Conservation (phyloP, 106 monocot species). For the Cymbidium sinense region DNA sequence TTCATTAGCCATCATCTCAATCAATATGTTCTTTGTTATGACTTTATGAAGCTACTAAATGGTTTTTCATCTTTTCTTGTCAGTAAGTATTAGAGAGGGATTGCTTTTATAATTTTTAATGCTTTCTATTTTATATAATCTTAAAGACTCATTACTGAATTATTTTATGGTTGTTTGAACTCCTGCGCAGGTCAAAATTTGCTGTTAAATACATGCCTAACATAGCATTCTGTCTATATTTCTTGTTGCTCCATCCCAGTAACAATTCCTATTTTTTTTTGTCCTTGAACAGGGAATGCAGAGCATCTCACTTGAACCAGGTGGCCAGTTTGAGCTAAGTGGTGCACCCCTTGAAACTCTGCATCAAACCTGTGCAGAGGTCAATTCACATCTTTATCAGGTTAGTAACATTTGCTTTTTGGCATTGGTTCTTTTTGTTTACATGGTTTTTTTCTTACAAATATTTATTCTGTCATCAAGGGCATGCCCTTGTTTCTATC, state of each 20-base stretch:
- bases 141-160: no score
- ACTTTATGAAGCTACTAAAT: neutral
- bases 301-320: constrained; percentile 92
- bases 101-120: neutral
- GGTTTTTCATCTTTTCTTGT: neutral
- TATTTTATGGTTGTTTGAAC: no score
- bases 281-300: constrained; percentile 68
- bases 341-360: constrained; percentile 95
- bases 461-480: neutral
- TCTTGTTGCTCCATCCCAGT: neutral
- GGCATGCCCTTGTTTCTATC: neutral
- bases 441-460: neutral
- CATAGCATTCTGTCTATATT: no score
- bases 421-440: neutral
- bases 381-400: constrained; percentile 99
- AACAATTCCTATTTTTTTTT: neutral
- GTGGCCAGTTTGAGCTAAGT: constrained; percentile 99
- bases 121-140: no score
- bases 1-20: neutral
- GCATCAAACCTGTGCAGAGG: constrained; percentile 98
- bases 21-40: neutral
- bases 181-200: no score
- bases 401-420: constrained; percentile 21
- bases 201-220: no score
- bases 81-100: neutral